Conservation (phyloP, 1,284 basidiomycete species). For the Xanthoconium separans region DNA sequence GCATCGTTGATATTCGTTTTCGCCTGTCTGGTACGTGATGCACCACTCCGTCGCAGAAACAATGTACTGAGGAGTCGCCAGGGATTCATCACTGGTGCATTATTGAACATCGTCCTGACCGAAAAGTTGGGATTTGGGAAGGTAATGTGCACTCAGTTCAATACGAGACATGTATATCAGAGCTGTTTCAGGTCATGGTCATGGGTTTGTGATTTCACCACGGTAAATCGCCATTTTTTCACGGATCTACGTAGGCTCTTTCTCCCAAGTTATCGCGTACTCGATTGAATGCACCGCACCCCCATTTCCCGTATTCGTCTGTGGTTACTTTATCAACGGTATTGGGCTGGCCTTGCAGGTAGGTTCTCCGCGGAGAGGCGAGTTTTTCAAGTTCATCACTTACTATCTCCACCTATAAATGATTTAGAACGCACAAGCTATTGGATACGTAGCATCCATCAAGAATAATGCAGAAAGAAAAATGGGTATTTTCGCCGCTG, state of each 20-base stretch:
- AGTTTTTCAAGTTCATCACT: no score
- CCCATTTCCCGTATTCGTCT: conserved; percentile 61
- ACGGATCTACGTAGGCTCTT: conserved; percentile 27
- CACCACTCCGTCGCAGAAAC: not conserved
- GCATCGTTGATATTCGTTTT: conserved; percentile 31
- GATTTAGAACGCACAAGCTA: conserved; percentile 23
- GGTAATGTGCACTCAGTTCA: conserved; percentile 11
- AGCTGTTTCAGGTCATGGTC: conserved; percentile 22
- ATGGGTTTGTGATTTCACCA: conserved; percentile 17
- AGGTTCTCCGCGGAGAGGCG: not conserved
- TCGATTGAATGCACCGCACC: conserved; percentile 52
- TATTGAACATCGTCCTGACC: conserved; percentile 23
- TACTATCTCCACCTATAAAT: not conserved
- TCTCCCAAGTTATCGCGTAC: conserved; percentile 43
- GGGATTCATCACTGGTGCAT: conserved; percentile 29
- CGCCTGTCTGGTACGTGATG: conserved; percentile 24
- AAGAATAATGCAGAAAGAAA: conserved; percentile 11
- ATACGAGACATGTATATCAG: not conserved
- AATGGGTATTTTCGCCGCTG: conserved; percentile 28
- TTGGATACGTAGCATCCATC: conserved; percentile 23
- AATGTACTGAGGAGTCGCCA: not conserved
- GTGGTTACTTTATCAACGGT: conserved; percentile 46
- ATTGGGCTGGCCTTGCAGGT: conserved; percentile 49
- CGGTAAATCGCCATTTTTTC: not conserved
- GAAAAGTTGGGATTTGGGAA: conserved; percentile 30